A percentile compares a stretch with the other conserved stretches of the same genome.
These are phyloP conservation scores for Candida cerambycidarum DNA, from an alignment of 805 yeast genomes.

Conservation along the genomic window DNA sequence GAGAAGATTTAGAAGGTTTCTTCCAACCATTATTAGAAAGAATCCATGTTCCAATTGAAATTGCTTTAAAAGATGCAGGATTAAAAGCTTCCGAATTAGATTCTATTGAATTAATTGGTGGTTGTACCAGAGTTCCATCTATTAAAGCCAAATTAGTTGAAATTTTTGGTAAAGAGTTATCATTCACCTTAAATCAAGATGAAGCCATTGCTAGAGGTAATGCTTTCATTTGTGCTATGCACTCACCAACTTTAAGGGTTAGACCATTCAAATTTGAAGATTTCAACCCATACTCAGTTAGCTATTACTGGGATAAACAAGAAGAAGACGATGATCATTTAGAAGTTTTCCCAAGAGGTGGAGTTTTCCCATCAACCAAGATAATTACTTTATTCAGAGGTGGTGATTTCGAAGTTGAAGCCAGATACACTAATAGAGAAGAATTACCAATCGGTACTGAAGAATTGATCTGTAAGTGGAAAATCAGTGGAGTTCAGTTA, in stretches of 20 bases:
- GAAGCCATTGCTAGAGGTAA: slow-evolving; percentile 99
- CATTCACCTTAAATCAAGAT: slow-evolving; percentile 96
- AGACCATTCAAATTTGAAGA: slow-evolving; percentile 99
- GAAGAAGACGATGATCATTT: slow-evolving; percentile 82
- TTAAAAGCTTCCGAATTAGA: slow-evolving; percentile 73
- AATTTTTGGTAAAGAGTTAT: slow-evolving; percentile 79
- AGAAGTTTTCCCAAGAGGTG: slow-evolving; percentile 96
- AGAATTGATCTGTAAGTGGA: slow-evolving; percentile 78
- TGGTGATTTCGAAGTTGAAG: slow-evolving; percentile 82
- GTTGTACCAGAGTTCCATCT: slow-evolving; percentile 96
- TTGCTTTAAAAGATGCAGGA: slow-evolving; percentile 80
- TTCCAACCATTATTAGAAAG: slow-evolving; percentile 79
- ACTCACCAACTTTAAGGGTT: slow-evolving; percentile 97
- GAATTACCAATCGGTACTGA: slow-evolving; percentile 71
- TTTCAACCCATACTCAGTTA: slow-evolving; percentile 84
- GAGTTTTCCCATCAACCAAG: slow-evolving; percentile 91
- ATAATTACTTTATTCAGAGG: slow-evolving; percentile 91
- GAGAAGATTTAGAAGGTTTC: slow-evolving; percentile 91
- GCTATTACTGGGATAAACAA: slow-evolving; percentile 93
- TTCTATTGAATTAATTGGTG: slow-evolving; percentile 95
- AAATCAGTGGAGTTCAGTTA: slow-evolving; percentile 79
- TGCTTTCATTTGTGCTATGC: slow-evolving; percentile 98
- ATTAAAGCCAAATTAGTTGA: slow-evolving; percentile 79
- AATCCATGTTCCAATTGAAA: slow-evolving; percentile 73
- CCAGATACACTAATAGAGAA: slow-evolving; percentile 75